Evolutionary conservation across 108 stramenopile genomes (phyloP), one percentile per base, ranked within the genome.

Genomic region (Pseudonitzschia multiseries): DNA sequence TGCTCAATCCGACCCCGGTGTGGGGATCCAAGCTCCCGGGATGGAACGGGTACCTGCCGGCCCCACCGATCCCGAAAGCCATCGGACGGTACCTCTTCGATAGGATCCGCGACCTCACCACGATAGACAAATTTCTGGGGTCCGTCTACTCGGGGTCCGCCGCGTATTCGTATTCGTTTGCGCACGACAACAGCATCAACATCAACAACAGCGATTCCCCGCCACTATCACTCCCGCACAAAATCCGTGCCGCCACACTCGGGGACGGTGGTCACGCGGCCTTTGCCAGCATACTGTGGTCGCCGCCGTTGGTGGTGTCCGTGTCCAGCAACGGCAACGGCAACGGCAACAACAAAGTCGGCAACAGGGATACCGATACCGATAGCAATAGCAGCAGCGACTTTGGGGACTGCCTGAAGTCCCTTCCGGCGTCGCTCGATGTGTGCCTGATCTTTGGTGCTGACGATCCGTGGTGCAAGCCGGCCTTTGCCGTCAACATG

Each of bases 1-100:
- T 94, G 6, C 53, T 94, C 69, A 94, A 94, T 79, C 86, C 90
- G 28, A 94, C 93, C n/a, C 93, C 93, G 0, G 86, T 94, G 3
- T 94, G 93, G 93, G 93, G 93, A 33, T 70, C 89, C 14, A 94
- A 94, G 65, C 64, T 91, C n/a, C 88, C 88, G 8, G 87, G 84
- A 12, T 93, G 92, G 92, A 76, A 75, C 43, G 92, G 92, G 0
- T 64, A 64, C 68, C 46, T 93, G 22, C 92, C 89, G 18, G 79
- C 92, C 8, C 92, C 92, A 26, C 20, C 67, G 0, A 22, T 93
- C 15, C 89, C 92, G 0, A 73, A 71, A 69, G 70, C 48, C 5
- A 79, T 93, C 52, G 92, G 92, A 42, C 65, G 89, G 31, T 77
- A 46, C 59, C 60, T 90, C 67, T 92, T 92, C 73, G 87, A 92